Percentiles rank a stretch among this genome's conserved stretches.
Conservation (phyloP, 1,139 yeast genomes). For the Taphrina populina region DNA sequence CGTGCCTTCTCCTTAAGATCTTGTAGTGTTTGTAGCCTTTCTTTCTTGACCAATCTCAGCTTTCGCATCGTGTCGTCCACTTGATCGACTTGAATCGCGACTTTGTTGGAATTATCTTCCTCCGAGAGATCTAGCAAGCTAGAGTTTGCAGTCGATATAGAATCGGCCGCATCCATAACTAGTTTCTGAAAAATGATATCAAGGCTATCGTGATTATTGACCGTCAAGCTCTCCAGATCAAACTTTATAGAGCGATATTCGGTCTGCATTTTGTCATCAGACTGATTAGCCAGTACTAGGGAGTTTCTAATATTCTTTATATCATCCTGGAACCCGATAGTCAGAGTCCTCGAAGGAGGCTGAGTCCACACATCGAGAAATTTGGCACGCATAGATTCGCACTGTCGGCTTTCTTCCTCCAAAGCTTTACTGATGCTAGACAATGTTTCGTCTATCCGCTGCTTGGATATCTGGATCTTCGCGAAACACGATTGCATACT, state of each 20-base stretch:
- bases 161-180: not conserved
- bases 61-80: constrained; percentile 51
- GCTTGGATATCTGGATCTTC: not conserved
- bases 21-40: constrained; percentile 59
- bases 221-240: not conserved
- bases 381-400: constrained; percentile 43
- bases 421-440: constrained; percentile 49
- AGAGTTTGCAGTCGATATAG: constrained; percentile 42
- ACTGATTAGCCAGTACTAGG: constrained; percentile 63
- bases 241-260: not conserved
- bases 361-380: constrained; percentile 49
- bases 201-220: not conserved
- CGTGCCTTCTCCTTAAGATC: constrained; percentile 68
- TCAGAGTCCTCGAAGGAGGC: constrained; percentile 45
- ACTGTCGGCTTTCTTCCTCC: constrained; percentile 47
- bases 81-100: constrained; percentile 52
- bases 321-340: constrained; percentile 51
- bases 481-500: not conserved
- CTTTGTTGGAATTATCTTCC: constrained; percentile 44
- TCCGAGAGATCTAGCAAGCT: constrained; percentile 57
- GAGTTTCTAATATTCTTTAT: constrained; percentile 61
- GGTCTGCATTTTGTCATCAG: constrained; percentile 53
- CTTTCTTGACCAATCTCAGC: constrained; percentile 55
- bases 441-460: constrained; percentile 42
- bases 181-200: constrained; percentile 10